Evolutionary conservation across 202 grass and related monocot species (phyloP), one percentile per base, ranked within the genome.

Genomic region (Panicum virgatum): DNA sequence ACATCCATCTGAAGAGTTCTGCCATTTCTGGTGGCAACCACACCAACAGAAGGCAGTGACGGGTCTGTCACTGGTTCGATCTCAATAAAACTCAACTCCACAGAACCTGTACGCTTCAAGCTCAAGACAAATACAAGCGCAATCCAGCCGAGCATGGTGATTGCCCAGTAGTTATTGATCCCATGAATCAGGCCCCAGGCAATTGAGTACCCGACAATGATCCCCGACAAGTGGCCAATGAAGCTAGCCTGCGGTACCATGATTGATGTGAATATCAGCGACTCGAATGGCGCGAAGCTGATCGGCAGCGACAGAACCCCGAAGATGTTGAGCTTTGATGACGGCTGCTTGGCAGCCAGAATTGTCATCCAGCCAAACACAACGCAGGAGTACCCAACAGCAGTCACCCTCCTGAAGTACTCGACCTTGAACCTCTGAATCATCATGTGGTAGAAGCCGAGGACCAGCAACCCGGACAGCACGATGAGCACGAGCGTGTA

Each of bases 361-460:
- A 99, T 96, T 2, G 96, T 99, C 96, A 99, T 99, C 96, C 96
- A 99, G 59, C 96, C 96, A 22, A 99, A 99, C 16, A 99, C 96
- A 0, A 99, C 96, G 45, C 96, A 99, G 0, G 96, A 99, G 78
- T 99, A 99, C 18, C 96, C 96, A 3, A 99, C 96, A 0, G 96
- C 96, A 1, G 96, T 99, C 36, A 94, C 91, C 81, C 87, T 84
- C 85, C 86, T 85, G 81, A 92, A 99, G 71, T 92, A 86, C 46
- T 96, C 96, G 61, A 99, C 61, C 86, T 96, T 99, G 89, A 99
- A 94, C 80, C 88, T 96, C 74, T 86, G 87, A 38, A 99, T 94
- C 84, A 99, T 77, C 11, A 94, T 4, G 82, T 92, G 96, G 80
- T 99, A 99, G 23, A 85, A 79, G 6, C 83, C 93, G 5, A 99